Evolutionary conservation across 1,284 basidiomycete genomes (phyloP), one percentile per base, ranked within the genome.

Genomic region (Ceratobasidium sp.): DNA sequence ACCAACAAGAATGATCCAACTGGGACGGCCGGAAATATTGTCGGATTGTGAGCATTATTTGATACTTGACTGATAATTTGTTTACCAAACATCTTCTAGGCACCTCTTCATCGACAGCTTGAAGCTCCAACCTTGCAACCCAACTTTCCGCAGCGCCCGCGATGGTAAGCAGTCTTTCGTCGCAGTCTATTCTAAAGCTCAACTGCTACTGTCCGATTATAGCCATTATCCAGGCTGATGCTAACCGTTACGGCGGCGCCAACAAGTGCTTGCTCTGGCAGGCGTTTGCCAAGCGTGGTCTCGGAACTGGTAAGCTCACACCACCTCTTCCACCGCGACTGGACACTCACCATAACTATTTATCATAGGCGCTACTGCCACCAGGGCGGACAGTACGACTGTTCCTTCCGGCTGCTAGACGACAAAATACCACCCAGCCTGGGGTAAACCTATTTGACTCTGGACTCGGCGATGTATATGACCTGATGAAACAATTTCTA

Each of bases 241-340:
- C 42, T 33, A 80, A 79, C 69, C 66, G 80, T n/a, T 79, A 78
- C 42, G 67, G 62, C n/a, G 78, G 80, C 26, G 77, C 77, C 28
- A 79, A 79, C 77, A 68, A 74, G 28, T 80, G 80, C 50, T 23
- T 57, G 17, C 59, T 80, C 26, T 80, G 79, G 79, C 73, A 69
- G 28, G 78, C 78, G 38, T 79, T 79, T 38, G 78, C 78, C 20
- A 74, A 74, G 59, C 57, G 59, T 13, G 57, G 57, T 15, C 70
- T 74, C 20, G 70, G 70, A 52, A n/a, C 28, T 40, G 70, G 59
- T 74, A 46, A 40, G 57, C 10, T 26, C 17, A 40, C 54, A n/a
- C 50, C 10, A 52, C 20, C 28, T 2, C n/a, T 52, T 44, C 15
- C 20, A 13, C 17, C 9, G 2, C 3, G 9, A 48, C 40, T 13